A percentile compares a stretch with the other conserved stretches of the same genome.
Evolutionary conservation across 768 basidiomycete species (phyloP).

Genomic region (Neoboletus brunneissimus): DNA sequence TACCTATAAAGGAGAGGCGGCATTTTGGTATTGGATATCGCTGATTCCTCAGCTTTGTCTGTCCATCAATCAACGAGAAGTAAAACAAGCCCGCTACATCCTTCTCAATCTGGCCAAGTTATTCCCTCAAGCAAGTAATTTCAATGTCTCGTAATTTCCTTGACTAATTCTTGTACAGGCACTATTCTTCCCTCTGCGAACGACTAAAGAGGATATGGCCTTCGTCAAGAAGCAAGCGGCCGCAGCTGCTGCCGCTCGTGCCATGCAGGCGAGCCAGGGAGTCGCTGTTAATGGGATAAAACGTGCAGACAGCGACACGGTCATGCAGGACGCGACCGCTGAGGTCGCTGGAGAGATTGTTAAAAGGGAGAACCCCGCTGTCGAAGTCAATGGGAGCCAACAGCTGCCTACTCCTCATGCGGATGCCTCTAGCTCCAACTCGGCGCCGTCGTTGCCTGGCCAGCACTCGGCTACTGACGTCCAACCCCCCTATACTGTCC

Average conservation of each 20-base stretch:
- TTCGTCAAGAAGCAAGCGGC: conserved; percentile 44
- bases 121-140: conserved; percentile 77
- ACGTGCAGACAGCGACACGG: conserved; percentile 30
- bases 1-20: conserved; percentile 92
- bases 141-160: not conserved
- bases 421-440: conserved; percentile 17
- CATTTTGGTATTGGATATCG: conserved; percentile 99
- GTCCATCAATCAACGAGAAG: conserved; percentile 87
- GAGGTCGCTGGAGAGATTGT: conserved; percentile 29
- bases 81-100: conserved; percentile 87
- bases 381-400: conserved; percentile 28
- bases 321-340: conserved; percentile 28
- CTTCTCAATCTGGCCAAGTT: conserved; percentile 86
- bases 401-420: conserved; percentile 15
- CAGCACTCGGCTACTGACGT: conserved; percentile 18
- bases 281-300: conserved; percentile 24
- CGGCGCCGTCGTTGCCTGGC: conserved; percentile 8
- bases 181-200: conserved; percentile 92
- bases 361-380: conserved; percentile 19
- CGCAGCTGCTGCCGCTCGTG: conserved; percentile 33
- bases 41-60: conserved; percentile 90
- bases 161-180: conserved; percentile 50
- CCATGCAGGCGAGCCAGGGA: conserved; percentile 35
- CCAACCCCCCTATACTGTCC: conserved; percentile 36
- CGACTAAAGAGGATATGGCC: conserved; percentile 69